Conservation (phyloP, 2,329 filamentous ascomycete species). For the Cytospora leucostoma region DNA sequence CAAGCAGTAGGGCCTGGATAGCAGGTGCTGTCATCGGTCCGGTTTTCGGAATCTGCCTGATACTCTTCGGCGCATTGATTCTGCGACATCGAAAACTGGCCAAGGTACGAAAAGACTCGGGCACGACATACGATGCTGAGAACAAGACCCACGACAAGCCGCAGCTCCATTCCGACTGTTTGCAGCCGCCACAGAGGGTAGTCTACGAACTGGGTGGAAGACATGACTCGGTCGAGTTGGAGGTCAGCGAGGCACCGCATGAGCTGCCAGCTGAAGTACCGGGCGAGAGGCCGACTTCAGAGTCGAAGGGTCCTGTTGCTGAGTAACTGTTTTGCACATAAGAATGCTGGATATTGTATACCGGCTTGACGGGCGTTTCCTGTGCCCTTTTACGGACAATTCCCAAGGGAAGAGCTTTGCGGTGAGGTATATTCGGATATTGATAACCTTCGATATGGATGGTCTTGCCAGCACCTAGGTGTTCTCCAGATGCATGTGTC, state of each 20-base stretch:
- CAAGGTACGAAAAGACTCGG: background rate
- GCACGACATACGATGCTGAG: background rate
- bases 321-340: no score
- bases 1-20: slow-evolving; percentile 19
- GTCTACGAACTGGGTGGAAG: slow-evolving; percentile 7
- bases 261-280: background rate
- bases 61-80: slow-evolving; percentile 1
- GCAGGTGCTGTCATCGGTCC: slow-evolving; percentile 12
- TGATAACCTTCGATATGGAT: no score
- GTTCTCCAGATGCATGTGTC: no score
- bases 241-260: slow-evolving; percentile 2
- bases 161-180: slow-evolving; percentile 3
- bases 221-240: background rate
- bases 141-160: background rate
- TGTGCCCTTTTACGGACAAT: no score
- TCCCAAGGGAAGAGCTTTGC: no score
- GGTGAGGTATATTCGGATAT: no score
- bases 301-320: background rate
- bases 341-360: no score
- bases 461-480: no score
- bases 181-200: background rate
- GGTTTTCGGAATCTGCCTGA: background rate
- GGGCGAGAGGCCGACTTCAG: background rate
- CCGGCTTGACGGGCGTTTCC: no score
- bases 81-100: background rate